These are phyloP conservation scores for Pseudocercospora musae DNA, from an alignment of 2,329 filamentous ascomycete species.

Conservation along the genomic window DNA sequence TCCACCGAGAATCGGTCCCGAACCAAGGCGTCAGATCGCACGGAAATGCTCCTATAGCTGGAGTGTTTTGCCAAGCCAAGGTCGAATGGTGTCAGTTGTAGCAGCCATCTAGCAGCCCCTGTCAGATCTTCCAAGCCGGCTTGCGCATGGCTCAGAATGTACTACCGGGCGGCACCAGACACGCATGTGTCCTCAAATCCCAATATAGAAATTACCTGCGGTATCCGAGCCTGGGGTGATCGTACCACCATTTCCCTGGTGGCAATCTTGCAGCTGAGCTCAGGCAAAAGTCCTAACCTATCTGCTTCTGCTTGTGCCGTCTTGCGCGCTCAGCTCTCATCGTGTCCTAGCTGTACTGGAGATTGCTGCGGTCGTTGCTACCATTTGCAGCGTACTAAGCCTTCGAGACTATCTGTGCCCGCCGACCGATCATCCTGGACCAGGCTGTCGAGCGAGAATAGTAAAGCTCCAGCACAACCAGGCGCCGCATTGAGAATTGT, in stretches of 20 bases:
- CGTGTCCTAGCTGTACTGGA: no score
- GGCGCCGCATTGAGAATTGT: conserved; percentile 1
- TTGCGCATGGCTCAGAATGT: neutral
- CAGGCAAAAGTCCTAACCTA: neutral
- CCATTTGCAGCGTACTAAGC: neutral
- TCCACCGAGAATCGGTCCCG: neutral
- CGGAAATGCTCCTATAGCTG: neutral
- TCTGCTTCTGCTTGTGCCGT: neutral
- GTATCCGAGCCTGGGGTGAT: neutral
- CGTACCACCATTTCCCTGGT: neutral
- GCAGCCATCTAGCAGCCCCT: neutral
- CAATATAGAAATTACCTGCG: neutral
- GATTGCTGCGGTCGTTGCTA: neutral
- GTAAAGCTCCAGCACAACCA: conserved; percentile 9
- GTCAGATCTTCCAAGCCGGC: neutral
- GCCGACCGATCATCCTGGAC: neutral
- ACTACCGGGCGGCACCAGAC: neutral
- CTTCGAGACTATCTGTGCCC: neutral
- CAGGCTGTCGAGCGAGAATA: conserved; percentile 4
- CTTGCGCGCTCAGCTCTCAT: neutral
- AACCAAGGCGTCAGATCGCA: neutral
- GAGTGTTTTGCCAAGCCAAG: neutral
- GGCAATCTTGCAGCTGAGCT: neutral
- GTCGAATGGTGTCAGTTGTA: neutral
- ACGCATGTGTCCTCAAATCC: neutral